These are phyloP conservation scores for Phytophthora agathidicida DNA, from an alignment of 352 stramenopile species.

Conservation along the genomic window DNA sequence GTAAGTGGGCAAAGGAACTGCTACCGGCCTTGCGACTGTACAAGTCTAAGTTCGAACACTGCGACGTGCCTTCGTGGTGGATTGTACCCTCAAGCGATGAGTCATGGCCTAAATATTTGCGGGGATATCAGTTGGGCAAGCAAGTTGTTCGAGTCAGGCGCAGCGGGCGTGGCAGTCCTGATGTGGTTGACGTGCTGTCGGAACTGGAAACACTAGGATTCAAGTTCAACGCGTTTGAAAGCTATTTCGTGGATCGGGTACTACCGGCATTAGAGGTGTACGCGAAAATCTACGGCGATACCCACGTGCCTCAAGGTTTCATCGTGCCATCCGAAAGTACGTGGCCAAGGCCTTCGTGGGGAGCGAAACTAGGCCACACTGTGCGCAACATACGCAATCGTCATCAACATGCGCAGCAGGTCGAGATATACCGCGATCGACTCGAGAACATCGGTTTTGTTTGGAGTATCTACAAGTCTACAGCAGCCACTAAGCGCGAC, in stretches of 20 bases:
- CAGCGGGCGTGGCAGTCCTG: slow-evolving; percentile 41
- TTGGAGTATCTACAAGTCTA: slow-evolving; percentile 82
- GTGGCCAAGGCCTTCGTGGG: slow-evolving; percentile 85
- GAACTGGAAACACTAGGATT: slow-evolving; percentile 72
- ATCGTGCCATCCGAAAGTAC: slow-evolving; percentile 79
- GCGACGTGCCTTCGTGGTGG: slow-evolving; percentile 85
- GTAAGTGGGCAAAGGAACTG: slow-evolving; percentile 59
- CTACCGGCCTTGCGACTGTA: slow-evolving; percentile 79
- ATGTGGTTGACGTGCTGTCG: slow-evolving; percentile 55
- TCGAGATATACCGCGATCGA: slow-evolving; percentile 75
- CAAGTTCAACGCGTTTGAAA: slow-evolving; percentile 70
- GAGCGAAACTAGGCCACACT: slow-evolving; percentile 87
- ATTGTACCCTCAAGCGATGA: slow-evolving; percentile 47
- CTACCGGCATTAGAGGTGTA: slow-evolving; percentile 86
- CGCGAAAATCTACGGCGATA: slow-evolving; percentile 83
- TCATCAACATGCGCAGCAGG: slow-evolving; percentile 89
- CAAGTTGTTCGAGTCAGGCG: slow-evolving; percentile 70
- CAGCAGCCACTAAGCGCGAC: slow-evolving; percentile 52
- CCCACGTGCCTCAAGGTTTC: slow-evolving; percentile 91
- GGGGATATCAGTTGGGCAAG: slow-evolving; percentile 88
- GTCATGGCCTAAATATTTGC: slow-evolving; percentile 74
- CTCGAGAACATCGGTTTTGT: slow-evolving; percentile 92
- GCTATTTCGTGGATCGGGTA: slow-evolving; percentile 60
- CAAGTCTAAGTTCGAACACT: slow-evolving; percentile 85
- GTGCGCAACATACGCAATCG: slow-evolving; percentile 90